Evolutionary conservation across 148 eudicot genomes (phyloP), one percentile per base, ranked within the genome.

Genomic region (Rhododendron mucronatum): DNA sequence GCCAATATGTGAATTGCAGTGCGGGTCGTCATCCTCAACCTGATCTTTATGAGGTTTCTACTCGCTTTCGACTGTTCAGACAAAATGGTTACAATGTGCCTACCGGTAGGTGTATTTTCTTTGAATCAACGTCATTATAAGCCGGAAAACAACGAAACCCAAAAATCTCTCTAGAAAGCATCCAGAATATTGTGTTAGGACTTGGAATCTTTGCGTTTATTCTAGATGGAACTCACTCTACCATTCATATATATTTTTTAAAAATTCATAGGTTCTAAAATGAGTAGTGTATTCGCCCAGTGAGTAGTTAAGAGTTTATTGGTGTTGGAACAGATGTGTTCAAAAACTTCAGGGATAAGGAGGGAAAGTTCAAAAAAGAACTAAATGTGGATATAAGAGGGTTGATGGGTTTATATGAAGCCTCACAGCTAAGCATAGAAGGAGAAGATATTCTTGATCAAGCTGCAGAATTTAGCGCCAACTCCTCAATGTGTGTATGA

Each of bases 61-160:
- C 91, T 59, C 79, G 82, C 63, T 93, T 93, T 80, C 87, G 93
- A 41, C 86, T 93, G 7, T n/a, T 93, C 9, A 88, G 93, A 83
- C 93, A 93, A 83, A 83, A 86, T 3, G 94, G 92, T 18, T 89
- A 91, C 88, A 45, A 85, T 71, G 87, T 91, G 18, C 67, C 89
- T 35, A 53, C 90, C 74, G 93, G 96, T 92, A 37, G 21, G 53
- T 75, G 3, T 59, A 84, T 28, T 78, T 76, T 39, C 48, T 74
- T 61, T 2, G 7, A 61, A 61, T 18, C 61, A 61, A 61, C 67
- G 2, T 61, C 67, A 61, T 20, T 61, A 11, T 0, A 61, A 61
- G n/a, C n/a, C 3, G 0, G n/a, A 7, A 61, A 21, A 61, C 8
- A 61, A 59, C 65, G 20, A 59, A 20, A 20, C n/a, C n/a, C 20